Conservation (phyloP, 192 early-diverging fungal species). For the Mortierella hygrophila region DNA sequence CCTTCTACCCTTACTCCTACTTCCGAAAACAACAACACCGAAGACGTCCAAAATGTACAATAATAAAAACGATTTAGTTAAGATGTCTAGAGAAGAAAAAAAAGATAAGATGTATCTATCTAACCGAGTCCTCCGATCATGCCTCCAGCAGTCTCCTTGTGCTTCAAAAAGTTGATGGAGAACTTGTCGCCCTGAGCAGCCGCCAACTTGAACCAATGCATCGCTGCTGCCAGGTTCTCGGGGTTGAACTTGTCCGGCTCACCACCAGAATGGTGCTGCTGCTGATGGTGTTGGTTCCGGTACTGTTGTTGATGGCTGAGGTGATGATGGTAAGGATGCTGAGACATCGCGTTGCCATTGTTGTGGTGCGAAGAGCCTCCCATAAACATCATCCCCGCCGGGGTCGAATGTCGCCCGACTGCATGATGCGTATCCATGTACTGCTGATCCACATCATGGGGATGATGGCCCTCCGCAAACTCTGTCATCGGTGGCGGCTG, state of each 20-base stretch:
- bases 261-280: neutral
- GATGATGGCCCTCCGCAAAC: conserved; percentile 44
- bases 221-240: conserved; percentile 54
- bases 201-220: conserved; percentile 58
- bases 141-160: conserved; percentile 51
- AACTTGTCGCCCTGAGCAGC: conserved; percentile 57
- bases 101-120: neutral
- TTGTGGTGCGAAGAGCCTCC: neutral
- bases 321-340: conserved; percentile 3
- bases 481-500: neutral
- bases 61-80: neutral
- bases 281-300: conserved; percentile 12
- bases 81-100: neutral
- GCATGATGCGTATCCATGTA: conserved; percentile 12
- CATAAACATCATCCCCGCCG: conserved; percentile 14
- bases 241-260: conserved; percentile 57
- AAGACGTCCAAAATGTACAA: neutral
- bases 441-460: conserved; percentile 29
- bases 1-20: neutral
- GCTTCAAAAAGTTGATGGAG: conserved; percentile 56
- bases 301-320: conserved; percentile 14
- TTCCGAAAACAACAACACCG: neutral
- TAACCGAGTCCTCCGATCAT: conserved; percentile 18
- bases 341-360: neutral
- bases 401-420: conserved; percentile 4